Evolutionary conservation across 2,329 filamentous ascomycete species (phyloP).

Genomic region (Lojkania enalia): DNA sequence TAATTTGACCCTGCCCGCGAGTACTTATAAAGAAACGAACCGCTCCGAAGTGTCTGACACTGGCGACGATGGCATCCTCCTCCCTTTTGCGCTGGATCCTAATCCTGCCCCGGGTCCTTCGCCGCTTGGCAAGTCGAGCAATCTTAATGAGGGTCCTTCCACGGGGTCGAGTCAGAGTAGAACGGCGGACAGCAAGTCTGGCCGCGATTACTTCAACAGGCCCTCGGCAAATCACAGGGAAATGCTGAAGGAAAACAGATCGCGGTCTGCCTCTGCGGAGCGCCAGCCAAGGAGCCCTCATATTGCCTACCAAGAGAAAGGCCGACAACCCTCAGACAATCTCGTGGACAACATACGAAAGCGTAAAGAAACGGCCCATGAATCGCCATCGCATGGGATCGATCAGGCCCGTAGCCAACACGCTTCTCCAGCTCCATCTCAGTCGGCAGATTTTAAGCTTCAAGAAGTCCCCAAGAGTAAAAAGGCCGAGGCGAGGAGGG

Average conservation of each 20-base stretch:
- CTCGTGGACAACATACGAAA: slow-evolving; percentile 59
- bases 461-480: slow-evolving; percentile 77
- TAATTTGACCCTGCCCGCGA: slow-evolving; percentile 71
- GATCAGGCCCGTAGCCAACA: slow-evolving; percentile 55
- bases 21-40: slow-evolving; percentile 76
- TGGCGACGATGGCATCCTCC: slow-evolving; percentile 55
- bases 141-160: slow-evolving; percentile 29
- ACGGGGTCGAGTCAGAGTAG: slow-evolving; percentile 21
- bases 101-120: slow-evolving; percentile 50
- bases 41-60: slow-evolving; percentile 68
- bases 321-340: slow-evolving; percentile 65
- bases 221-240: slow-evolving; percentile 46
- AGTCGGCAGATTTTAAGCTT: slow-evolving; percentile 64
- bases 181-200: slow-evolving; percentile 30
- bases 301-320: slow-evolving; percentile 88
- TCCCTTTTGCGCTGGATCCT: slow-evolving; percentile 57
- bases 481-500: slow-evolving; percentile 53
- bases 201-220: slow-evolving; percentile 51
- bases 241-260: slow-evolving; percentile 46
- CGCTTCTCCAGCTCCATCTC: slow-evolving; percentile 39
- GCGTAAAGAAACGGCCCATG: slow-evolving; percentile 40
- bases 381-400: slow-evolving; percentile 36
- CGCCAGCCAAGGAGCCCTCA: slow-evolving; percentile 69
- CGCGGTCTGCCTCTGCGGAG: slow-evolving; percentile 52
- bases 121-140: slow-evolving; percentile 39